Evolutionary conservation across 257 asterid genomes (phyloP).

Genomic region (Cruciata laevipes): DNA sequence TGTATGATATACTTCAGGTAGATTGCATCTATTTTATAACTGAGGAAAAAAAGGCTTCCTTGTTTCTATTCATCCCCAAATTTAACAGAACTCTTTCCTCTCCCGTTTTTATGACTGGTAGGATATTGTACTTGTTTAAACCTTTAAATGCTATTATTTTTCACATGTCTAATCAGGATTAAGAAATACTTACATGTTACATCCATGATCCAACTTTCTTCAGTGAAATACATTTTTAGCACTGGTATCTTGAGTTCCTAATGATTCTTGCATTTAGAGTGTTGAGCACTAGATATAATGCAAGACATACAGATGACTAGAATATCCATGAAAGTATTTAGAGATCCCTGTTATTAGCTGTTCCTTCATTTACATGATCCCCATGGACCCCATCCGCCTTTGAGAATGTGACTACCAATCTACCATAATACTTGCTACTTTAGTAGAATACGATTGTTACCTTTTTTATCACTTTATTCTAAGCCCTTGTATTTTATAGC

Average conservation of each 20-base stretch:
- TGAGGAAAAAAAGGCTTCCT: background rate
- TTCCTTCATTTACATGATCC: background rate
- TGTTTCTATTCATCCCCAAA: background rate
- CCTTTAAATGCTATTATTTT: background rate
- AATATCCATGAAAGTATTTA: background rate
- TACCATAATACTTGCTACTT: background rate
- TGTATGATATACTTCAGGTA: background rate
- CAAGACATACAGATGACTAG: no score
- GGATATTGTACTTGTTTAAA: background rate
- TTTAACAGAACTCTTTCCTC: background rate
- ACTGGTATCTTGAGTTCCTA: background rate
- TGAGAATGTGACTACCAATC: background rate
- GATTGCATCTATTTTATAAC: background rate
- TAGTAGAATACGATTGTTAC: background rate
- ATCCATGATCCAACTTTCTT: no score
- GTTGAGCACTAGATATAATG: background rate
- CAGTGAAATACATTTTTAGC: background rate
- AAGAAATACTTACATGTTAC: background rate
- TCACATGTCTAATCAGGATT: background rate
- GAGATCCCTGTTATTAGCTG: background rate
- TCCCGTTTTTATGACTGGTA: background rate
- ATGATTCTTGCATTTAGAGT: background rate
- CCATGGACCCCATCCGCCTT: background rate
- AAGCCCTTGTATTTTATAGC: conserved; percentile 31
- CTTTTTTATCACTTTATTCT: background rate